Conservation (phyloP, 805 yeast genomes). For the Candida tibetensis region DNA sequence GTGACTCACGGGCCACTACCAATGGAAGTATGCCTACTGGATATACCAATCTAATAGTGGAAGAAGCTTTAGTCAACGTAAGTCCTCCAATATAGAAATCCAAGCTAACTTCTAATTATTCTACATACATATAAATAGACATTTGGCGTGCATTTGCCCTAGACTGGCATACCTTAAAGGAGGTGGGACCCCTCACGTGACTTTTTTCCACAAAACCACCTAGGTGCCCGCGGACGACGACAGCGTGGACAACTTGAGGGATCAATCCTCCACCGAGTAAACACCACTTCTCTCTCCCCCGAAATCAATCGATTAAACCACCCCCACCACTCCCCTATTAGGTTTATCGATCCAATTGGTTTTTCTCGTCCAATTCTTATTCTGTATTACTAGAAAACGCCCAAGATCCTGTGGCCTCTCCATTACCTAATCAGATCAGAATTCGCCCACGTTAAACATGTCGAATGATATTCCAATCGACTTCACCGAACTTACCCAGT, state of each 20-base stretch:
- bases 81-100: conserved; percentile 34
- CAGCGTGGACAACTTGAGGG: conserved; percentile 6
- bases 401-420: too few species aligned
- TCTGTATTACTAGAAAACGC: not conserved
- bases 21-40: conserved; percentile 32
- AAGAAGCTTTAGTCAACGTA: conserved; percentile 33
- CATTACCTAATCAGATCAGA: not conserved
- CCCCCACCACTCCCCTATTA: not conserved
- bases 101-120: too few species aligned
- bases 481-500: conserved; percentile 91
- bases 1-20: conserved; percentile 13
- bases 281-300: not conserved
- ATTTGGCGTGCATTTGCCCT: not conserved
- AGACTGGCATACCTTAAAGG: not conserved
- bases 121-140: not conserved
- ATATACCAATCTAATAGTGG: conserved; percentile 32
- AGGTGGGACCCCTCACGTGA: conserved; percentile 1
- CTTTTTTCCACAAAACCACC: conserved; percentile 1
- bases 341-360: not conserved
- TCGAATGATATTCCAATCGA: conserved; percentile 83
- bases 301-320: not conserved
- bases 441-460: conserved; percentile 4
- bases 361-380: not conserved
- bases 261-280: conserved; percentile 1
- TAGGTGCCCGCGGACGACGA: not conserved